Conservation (phyloP, 202 grass and related monocot genomes). For the Brachypodium distachyon region DNA sequence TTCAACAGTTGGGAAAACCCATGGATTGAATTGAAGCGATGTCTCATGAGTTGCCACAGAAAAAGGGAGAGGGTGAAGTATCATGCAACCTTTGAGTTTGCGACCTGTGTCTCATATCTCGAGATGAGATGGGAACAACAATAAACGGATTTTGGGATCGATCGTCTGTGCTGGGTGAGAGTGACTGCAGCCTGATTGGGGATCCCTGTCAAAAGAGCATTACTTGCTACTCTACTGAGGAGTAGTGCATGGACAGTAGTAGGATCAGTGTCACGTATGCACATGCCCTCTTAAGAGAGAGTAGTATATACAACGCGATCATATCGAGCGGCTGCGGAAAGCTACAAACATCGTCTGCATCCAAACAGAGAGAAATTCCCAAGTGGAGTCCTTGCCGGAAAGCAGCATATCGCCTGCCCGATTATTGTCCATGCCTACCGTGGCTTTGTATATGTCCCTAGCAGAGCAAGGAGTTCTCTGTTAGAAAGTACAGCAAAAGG, state of each 20-base stretch:
- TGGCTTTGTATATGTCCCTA: not conserved
- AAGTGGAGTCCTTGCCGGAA: not conserved
- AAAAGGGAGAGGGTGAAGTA: too few species aligned
- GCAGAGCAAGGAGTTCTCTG: not conserved
- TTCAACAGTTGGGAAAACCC: not conserved
- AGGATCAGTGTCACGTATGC: not conserved
- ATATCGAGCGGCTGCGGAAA: not conserved
- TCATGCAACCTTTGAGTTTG: not conserved
- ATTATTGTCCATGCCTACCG: not conserved
- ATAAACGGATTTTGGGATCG: too few species aligned
- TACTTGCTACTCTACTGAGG: not conserved
- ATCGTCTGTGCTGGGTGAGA: not conserved
- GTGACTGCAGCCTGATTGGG: too few species aligned
- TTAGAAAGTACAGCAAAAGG: too few species aligned
- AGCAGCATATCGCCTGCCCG: not conserved
- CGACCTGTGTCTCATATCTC: not conserved
- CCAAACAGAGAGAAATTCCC: not conserved
- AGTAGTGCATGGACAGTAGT: not conserved
- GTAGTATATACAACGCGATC: not conserved
- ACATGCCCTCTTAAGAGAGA: not conserved
- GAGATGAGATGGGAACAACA: not conserved
- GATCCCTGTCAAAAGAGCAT: too few species aligned
- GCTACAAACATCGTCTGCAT: slow-evolving; percentile 4
- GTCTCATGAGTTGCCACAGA: too few species aligned
- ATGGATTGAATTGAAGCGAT: not conserved